Evolutionary conservation across 2,329 filamentous ascomycete species (phyloP).

Genomic region (Teratosphaeria zuluensis): DNA sequence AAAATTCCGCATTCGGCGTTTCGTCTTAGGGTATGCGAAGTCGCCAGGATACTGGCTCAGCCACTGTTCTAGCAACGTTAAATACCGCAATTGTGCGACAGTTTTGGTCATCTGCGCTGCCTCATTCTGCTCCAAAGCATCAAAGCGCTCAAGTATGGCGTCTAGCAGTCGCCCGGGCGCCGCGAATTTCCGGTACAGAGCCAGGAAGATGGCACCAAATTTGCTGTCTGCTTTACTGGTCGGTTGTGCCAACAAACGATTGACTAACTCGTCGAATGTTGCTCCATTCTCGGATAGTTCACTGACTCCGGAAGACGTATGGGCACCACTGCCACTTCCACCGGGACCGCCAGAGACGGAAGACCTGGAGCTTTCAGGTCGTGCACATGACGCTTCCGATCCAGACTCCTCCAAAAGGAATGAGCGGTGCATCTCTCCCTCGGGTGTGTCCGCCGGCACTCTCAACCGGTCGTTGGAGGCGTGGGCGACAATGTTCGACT

Average conservation of each 20-base stretch:
- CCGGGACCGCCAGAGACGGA: neutral
- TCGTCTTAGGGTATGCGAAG: conserved; percentile 70
- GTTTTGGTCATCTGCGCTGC: conserved; percentile 67
- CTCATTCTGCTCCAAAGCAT: conserved; percentile 54
- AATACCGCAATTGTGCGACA: conserved; percentile 70
- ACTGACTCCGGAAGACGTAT: neutral
- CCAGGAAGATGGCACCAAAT: conserved; percentile 81
- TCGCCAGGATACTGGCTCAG: conserved; percentile 83
- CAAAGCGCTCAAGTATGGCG: conserved; percentile 67
- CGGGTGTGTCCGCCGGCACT: conserved; percentile 27
- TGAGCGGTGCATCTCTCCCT: conserved; percentile 42
- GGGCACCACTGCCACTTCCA: neutral
- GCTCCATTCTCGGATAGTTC: conserved; percentile 45
- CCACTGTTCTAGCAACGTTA: conserved; percentile 82
- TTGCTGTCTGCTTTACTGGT: conserved; percentile 82
- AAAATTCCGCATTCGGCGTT: conserved; percentile 63
- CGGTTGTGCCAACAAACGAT: conserved; percentile 72
- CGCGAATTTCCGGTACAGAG: conserved; percentile 87
- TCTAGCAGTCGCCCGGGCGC: conserved; percentile 69
- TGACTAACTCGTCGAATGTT: conserved; percentile 52
- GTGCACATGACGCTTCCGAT: conserved; percentile 31
- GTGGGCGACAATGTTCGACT: conserved; percentile 22
- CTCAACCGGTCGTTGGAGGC: conserved; percentile 18
- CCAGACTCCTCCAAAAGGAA: conserved; percentile 64
- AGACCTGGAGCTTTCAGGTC: neutral